phyloP scores from a whole-genome alignment of 1,139 yeast species.

The Hansenula lynferdii region DNA sequence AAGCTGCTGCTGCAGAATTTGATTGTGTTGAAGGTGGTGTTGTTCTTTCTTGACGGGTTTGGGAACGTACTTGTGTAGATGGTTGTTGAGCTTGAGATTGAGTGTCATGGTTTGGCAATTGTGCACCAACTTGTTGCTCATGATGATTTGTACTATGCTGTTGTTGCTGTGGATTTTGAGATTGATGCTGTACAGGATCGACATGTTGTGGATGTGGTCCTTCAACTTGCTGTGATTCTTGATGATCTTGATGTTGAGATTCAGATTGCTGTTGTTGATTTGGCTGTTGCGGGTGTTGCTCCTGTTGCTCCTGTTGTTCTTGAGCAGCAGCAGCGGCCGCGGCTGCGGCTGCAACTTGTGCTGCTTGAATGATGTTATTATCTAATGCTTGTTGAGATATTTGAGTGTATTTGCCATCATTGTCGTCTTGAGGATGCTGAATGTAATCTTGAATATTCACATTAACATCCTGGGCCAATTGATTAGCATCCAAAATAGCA shows the following conservation, averaged over 20 bases:
- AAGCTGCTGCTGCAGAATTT: conserved; percentile 22
- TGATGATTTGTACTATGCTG: not conserved
- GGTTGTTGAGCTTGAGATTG: not conserved
- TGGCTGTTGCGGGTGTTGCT: not conserved
- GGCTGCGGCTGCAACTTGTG: conserved; percentile 14
- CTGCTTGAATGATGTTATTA: conserved; percentile 17
- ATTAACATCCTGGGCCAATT: conserved; percentile 47
- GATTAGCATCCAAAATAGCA: conserved; percentile 62
- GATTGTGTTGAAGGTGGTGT: not conserved
- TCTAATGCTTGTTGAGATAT: conserved; percentile 5
- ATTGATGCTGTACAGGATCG: conserved; percentile 1
- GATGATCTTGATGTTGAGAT: no score
- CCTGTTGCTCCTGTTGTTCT: conserved; percentile 22
- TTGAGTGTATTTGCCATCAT: conserved; percentile 6
- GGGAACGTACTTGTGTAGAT: not conserved
- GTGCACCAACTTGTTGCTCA: conserved; percentile 3
- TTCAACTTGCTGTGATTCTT: no score
- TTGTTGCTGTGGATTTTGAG: conserved; percentile 3
- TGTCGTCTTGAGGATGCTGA: conserved; percentile 18
- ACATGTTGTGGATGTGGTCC: no score
- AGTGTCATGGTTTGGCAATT: conserved; percentile 4
- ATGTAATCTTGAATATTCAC: conserved; percentile 44
- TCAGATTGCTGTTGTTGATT: conserved; percentile 5
- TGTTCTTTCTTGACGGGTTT: not conserved
- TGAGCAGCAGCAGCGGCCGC: conserved; percentile 13